Evolutionary conservation across 2,329 filamentous ascomycete genomes (phyloP), one percentile per base, ranked within the genome.

Genomic region (Alternaria rosae): DNA sequence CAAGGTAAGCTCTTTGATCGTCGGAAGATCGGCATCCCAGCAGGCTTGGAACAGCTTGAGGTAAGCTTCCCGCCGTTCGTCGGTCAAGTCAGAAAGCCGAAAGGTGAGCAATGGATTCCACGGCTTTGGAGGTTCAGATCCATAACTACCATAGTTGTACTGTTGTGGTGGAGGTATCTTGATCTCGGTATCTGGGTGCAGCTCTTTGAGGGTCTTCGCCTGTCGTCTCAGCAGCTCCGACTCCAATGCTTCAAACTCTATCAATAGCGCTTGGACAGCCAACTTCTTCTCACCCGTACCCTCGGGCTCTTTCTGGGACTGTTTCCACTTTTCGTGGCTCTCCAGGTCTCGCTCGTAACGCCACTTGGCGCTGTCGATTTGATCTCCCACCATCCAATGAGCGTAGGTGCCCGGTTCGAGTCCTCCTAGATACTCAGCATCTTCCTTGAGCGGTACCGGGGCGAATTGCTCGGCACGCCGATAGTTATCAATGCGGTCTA

Each of bases 21-120:
- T 87, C 1, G 87, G 82, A 1, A 91, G 66, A 67, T 95, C 87
- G n/a, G 89, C 90, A 5, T 70, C 70, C 91, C 91, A 95, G 5
- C 88, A 88, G 35, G 91, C 91, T 72, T 94, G 88, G 74, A 92
- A 91, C 81, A 94, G 77, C 64, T 86, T 80, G 6, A 91, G 64
- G 64, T 93, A 94, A 0, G 85, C 89, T 32, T 83, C 80, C 25
- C 82, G 83, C 52, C 84, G 85, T 41, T 80, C 80, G 3, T 86
- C 84, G 0, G 85, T 90, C 11, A 85, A 65, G 80, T 86, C 70
- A 66, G 81, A 28, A 4, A 80, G 63, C 1, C 57, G 59, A 74
- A 92, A 92, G 3, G 71, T 74, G 64, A 69, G 23, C 3, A 17
- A 15, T 5, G 65, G 64, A 3, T 15, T 21, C 63, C 67, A 70